Evolutionary conservation across 2,329 filamentous ascomycete species (phyloP).

Genomic region (Exophiala oligosperma): DNA sequence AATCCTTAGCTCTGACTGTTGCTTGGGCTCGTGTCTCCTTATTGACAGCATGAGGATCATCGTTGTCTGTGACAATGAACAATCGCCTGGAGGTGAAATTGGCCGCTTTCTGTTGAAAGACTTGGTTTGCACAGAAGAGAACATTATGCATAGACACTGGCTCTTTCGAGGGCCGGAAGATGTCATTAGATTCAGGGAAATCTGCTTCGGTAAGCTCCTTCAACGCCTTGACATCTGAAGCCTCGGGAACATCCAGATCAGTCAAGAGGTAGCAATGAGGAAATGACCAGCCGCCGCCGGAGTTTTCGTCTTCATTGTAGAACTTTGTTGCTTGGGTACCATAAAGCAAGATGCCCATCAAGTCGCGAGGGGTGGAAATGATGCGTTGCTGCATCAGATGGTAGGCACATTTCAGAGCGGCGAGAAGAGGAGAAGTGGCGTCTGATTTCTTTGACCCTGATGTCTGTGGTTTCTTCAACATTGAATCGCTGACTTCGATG

Average conservation of each 20-base stretch:
- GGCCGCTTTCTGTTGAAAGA: constrained; percentile 91
- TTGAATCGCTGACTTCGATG: constrained; percentile 86
- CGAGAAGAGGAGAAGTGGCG: constrained; percentile 73
- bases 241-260: constrained; percentile 83
- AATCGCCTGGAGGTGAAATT: constrained; percentile 90
- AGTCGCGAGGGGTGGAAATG: constrained; percentile 92
- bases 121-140: constrained; percentile 91
- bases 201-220: constrained; percentile 76
- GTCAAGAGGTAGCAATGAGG: constrained; percentile 90
- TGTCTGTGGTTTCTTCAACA: constrained; percentile 69
- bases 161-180: constrained; percentile 70
- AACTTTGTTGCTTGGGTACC: constrained; percentile 85
- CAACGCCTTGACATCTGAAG: constrained; percentile 79
- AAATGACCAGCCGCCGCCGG: constrained; percentile 63
- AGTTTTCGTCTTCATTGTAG: constrained; percentile 62
- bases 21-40: constrained; percentile 74
- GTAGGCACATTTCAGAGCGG: constrained; percentile 91
- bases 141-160: constrained; percentile 81
- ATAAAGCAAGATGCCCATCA: constrained; percentile 94
- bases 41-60: constrained; percentile 74
- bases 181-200: constrained; percentile 56
- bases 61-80: constrained; percentile 96
- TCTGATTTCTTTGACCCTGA: constrained; percentile 73
- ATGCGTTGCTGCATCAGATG: constrained; percentile 97
- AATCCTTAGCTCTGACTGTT: constrained; percentile 84